Percentiles rank a stretch among this genome's conserved stretches.
Conservation (phyloP, 2,329 filamentous ascomycete genomes). For the Epichloe bromicola region DNA sequence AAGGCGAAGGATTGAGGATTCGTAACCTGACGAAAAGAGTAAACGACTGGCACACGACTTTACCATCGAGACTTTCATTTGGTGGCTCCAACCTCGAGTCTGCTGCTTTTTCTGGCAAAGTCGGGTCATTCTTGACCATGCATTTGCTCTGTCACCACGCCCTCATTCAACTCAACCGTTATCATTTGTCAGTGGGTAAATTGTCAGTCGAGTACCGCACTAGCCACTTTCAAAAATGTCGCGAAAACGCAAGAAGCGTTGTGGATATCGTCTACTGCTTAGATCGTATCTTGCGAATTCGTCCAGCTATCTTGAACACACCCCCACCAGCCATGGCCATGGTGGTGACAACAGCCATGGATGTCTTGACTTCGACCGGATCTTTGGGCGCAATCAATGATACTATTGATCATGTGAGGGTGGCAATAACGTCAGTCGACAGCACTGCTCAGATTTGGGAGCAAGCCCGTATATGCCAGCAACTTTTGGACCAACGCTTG, state of each 20-base stretch:
- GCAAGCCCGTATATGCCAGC: constrained; percentile 37
- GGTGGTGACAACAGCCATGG: constrained; percentile 48
- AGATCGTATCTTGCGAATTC: constrained; percentile 21
- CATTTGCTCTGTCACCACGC: constrained; percentile 55
- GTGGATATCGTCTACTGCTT: constrained; percentile 33
- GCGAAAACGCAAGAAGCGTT: constrained; percentile 38
- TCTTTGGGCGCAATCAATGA: constrained; percentile 34
- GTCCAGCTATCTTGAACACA: constrained; percentile 22
- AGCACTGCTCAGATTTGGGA: constrained; percentile 47
- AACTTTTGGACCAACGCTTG: constrained; percentile 29
- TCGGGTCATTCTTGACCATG: constrained; percentile 48
- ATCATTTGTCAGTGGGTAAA: constrained; percentile 29
- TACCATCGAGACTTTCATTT: constrained; percentile 43
- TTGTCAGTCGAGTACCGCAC: constrained; percentile 27
- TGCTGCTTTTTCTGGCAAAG: constrained; percentile 37
- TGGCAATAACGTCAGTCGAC: constrained; percentile 40
- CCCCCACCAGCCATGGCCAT: constrained; percentile 51
- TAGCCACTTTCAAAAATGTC: constrained; percentile 34
- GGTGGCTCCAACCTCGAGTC: constrained; percentile 43
- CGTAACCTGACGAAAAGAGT: constrained; percentile 37
- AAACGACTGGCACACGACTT: constrained; percentile 41
- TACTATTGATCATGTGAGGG: constrained; percentile 39
- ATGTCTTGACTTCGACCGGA: constrained; percentile 51
- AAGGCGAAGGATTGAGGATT: constrained; percentile 23
- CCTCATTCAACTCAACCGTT: constrained; percentile 51